Evolutionary conservation across 495 filamentous ascomycete species (phyloP), one percentile per base, ranked within the genome.

Genomic region (Penicillium atrosanguineum): DNA sequence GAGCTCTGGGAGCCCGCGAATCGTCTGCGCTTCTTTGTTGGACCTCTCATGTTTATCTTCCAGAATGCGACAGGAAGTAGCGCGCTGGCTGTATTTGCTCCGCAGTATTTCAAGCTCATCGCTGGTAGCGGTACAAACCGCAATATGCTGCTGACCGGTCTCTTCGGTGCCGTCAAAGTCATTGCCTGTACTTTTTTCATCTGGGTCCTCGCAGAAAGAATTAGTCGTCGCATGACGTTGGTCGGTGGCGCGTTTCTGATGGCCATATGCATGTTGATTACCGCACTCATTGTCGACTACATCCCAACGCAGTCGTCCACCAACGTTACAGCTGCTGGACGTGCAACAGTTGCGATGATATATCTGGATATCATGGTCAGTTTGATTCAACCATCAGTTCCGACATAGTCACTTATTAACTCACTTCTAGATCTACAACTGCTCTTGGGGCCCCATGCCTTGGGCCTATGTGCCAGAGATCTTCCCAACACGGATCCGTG

Each of bases 1-100:
- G 77, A 80, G 48, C 68, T 72, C 14, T 62, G 75, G 25, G 60
- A 72, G 31, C 65, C 69, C 11, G 63, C 69, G 16, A 80, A 79
- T 42, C 62, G 56, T 41, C 46, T 78, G 56, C 41, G 73, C 61
- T 61, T 71, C 63, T 21, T 69, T 6, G 50, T 63, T 16, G 53
- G 55, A 3, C 62, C 62, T 11, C 1, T 52, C 28, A 44, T 62
- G 9, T 62, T 64, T 28, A 59, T 56, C 19, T 64, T 62, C 26
- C 55, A 63, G 19, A 69, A 61, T 46, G 54, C 55, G 58, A 53
- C 62, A 9, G 58, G 61, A 39, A 64, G 61, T 41, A 64, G 61
- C 41, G 61, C 61, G 11, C 29, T 64, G 50, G 61, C 61, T 15
- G 61, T 64, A 9, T 64, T 64, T 41, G 71, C 70, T 1, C 68